phyloP scores from a whole-genome alignment of 192 early-diverging fungal genomes.

The Rhizoclosmatium sp. region DNA sequence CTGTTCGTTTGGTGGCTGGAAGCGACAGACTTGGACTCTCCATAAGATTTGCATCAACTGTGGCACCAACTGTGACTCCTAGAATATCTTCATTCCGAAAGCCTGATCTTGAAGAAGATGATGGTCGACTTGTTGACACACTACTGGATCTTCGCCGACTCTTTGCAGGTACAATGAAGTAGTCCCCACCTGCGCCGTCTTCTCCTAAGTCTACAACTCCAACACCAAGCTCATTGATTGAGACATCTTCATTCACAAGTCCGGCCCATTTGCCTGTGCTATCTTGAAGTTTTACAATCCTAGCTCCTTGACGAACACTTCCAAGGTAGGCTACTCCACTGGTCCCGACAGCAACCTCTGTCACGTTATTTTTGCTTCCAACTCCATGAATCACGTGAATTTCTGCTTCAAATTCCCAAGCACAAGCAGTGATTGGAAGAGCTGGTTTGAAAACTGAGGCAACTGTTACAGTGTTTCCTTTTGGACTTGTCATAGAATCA shows the following conservation, averaged over 20 bases:
- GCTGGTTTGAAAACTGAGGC: slow-evolving; percentile 5
- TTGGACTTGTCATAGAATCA: background rate
- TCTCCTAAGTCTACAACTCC: background rate
- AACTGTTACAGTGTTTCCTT: background rate
- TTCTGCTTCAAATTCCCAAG: slow-evolving; percentile 71
- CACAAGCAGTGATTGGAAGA: slow-evolving; percentile 15
- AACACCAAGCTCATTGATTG: background rate
- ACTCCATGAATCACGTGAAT: slow-evolving; percentile 69
- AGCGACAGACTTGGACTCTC: background rate
- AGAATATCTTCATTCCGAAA: background rate
- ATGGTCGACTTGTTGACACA: background rate
- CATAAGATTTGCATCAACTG: background rate
- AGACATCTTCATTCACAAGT: slow-evolving; percentile 20
- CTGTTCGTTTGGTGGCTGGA: background rate
- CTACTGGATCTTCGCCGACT: slow-evolving; percentile 33
- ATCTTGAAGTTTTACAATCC: slow-evolving; percentile 46
- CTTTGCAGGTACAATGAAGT: slow-evolving; percentile 36
- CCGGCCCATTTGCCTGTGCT: slow-evolving; percentile 42
- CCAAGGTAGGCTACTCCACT: slow-evolving; percentile 71
- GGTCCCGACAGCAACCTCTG: slow-evolving; percentile 53
- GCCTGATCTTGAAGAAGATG: background rate
- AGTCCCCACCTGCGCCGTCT: slow-evolving; percentile 24
- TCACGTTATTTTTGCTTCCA: background rate
- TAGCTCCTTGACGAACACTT: slow-evolving; percentile 61
- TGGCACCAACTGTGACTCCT: background rate